Conservation (phyloP, 192 early-diverging fungal genomes). For the Backusella parvicylindrica region DNA sequence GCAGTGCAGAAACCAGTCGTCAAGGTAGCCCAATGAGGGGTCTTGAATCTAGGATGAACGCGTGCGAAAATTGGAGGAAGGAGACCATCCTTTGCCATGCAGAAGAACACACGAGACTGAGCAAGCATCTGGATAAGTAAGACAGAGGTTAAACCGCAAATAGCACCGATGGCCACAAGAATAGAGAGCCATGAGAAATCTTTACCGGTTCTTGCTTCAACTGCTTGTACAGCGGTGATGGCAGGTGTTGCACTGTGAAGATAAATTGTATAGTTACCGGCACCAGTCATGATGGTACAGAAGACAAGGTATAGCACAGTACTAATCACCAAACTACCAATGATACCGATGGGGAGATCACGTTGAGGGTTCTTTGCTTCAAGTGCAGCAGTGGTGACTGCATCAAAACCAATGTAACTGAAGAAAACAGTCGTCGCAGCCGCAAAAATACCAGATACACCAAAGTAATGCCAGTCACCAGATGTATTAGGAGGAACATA, state of each 20-base stretch:
- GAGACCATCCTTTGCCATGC: slow-evolving; percentile 87
- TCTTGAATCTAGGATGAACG: slow-evolving; percentile 70
- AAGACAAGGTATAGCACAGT: slow-evolving; percentile 72
- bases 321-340: slow-evolving; percentile 72
- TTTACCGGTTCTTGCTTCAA: slow-evolving; percentile 26
- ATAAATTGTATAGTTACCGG: slow-evolving; percentile 56
- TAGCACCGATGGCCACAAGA: slow-evolving; percentile 71
- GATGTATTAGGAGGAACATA: slow-evolving; percentile 64
- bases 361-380: slow-evolving; percentile 76
- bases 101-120: slow-evolving; percentile 85
- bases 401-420: slow-evolving; percentile 87
- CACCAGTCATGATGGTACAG: slow-evolving; percentile 70
- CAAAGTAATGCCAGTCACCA: slow-evolving; percentile 55
- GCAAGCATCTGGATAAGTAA: slow-evolving; percentile 72
- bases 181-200: slow-evolving; percentile 67
- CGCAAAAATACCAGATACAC: slow-evolving; percentile 65
- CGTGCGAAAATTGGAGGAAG: slow-evolving; percentile 70
- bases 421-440: slow-evolving; percentile 75
- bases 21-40: slow-evolving; percentile 72
- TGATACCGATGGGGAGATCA: slow-evolving; percentile 87
- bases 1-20: slow-evolving; percentile 63
- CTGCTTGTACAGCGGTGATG: slow-evolving; percentile 36
- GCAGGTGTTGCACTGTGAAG: slow-evolving; percentile 52
- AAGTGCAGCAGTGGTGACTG: slow-evolving; percentile 81
- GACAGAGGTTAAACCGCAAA: slow-evolving; percentile 77